Evolutionary conservation across 495 filamentous ascomycete genomes (phyloP), one percentile per base, ranked within the genome.

Genomic region (Penicillium paradoxum): DNA sequence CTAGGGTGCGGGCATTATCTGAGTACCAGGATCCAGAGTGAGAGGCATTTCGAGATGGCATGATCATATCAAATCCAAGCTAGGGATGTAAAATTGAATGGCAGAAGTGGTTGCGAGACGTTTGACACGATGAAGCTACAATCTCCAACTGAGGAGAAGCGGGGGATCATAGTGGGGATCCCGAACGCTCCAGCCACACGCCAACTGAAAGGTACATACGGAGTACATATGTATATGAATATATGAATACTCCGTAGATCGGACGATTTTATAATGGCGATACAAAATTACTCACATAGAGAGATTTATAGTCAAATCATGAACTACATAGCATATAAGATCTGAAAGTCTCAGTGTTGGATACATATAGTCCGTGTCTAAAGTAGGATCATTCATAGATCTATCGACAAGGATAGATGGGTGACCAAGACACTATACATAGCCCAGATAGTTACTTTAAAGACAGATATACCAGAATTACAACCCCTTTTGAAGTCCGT

Each of bases 1-100:
- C 81, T 39, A 99, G 79, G 42, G 70, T 72, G 2, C 62, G 62
- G 24, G 75, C 67, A 65, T 78, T 71, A 33, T 76, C 79, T 9
- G 84, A 79, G 71, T 99, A 99, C 93, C 95, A 99, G 30, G 88
- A 89, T 32, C 87, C 87, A 54, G 85, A 83, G 60, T 88, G 85
- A 57, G 67, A 76, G 29, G 92, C 87, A 51, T 77, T 71, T 61
- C 92, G 79, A 45, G 79, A 80, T 17, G 77, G 51, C 83, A 88
- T 86, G 33, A 30, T 66, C 4, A 8, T 3, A 8, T 32, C 32
- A 25, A 17, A 4, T 17, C 32, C 27, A 14, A 34, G 32, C 32
- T 34, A 18, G 45, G n/a, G 8, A 38, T 15, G n/a, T 41, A 17
- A 47, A 27, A 36, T 39, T 27, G 2, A 39, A 50, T 25, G 40